These are phyloP conservation scores for Wickerhamiella infanticola DNA, from an alignment of 1,139 yeast genomes.

Conservation along the genomic window DNA sequence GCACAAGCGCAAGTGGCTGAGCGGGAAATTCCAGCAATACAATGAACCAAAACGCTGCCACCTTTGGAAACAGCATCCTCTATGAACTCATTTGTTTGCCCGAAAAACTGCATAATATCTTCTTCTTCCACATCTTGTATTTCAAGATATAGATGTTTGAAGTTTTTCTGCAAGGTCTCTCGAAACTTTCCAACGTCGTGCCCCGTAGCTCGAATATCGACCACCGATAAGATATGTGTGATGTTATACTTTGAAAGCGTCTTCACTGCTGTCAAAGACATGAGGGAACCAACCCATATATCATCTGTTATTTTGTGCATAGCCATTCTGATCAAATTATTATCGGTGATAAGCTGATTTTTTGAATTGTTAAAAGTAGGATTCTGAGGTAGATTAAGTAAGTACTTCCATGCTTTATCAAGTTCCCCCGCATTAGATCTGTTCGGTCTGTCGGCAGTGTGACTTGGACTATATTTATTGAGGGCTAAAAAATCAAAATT, in stretches of 20 bases:
- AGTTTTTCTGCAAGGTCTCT: slow-evolving; percentile 28
- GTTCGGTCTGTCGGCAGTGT: too few species aligned
- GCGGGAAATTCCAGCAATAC: slow-evolving; percentile 76
- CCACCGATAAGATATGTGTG: slow-evolving; percentile 52
- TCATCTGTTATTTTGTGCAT: slow-evolving; percentile 22
- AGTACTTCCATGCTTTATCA: too few species aligned
- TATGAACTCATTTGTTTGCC: slow-evolving; percentile 48
- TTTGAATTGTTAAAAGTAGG: too few species aligned
- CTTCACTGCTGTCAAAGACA: slow-evolving; percentile 19
- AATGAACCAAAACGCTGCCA: slow-evolving; percentile 26
- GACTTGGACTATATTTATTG: too few species aligned
- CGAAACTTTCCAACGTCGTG: slow-evolving; percentile 4
- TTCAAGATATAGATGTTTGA: slow-evolving; percentile 46
- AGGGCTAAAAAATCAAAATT: too few species aligned
- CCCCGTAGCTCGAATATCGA: slow-evolving; percentile 44
- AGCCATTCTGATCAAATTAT: slow-evolving; percentile 11
- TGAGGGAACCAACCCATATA: slow-evolving; percentile 22
- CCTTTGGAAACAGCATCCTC: slow-evolving; percentile 37
- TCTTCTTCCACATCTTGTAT: slow-evolving; percentile 50
- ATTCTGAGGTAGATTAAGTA: too few species aligned
- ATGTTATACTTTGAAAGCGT: slow-evolving; percentile 26
- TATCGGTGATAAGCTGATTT: too few species aligned
- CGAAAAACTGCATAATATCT: slow-evolving; percentile 48
- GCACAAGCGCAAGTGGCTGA: slow-evolving; percentile 61
- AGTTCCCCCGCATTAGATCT: too few species aligned